phyloP scores from a whole-genome alignment of 78 protist genomes.

The Diacronema lutheri region DNA sequence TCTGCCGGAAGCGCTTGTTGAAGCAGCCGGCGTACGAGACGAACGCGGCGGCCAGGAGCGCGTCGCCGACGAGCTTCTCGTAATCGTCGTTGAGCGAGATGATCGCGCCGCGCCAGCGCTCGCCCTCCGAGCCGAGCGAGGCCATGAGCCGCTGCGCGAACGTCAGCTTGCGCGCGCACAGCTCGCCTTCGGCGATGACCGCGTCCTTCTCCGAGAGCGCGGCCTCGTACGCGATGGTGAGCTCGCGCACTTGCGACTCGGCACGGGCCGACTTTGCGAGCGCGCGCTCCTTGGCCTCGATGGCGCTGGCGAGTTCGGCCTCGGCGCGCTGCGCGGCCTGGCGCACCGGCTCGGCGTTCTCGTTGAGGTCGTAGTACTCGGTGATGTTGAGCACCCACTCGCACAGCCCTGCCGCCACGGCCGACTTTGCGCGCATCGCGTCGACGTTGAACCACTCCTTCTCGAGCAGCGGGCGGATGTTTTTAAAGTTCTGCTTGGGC shows the following conservation, averaged over 20 bases:
- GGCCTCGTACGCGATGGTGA: slow-evolving; percentile 32
- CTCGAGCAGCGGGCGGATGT: slow-evolving; percentile 25
- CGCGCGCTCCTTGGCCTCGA: slow-evolving; percentile 46
- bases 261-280: slow-evolving; percentile 19
- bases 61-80: slow-evolving; percentile 61
- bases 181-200: slow-evolving; percentile 49
- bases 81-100: neutral
- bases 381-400: slow-evolving; percentile 55
- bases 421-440: slow-evolving; percentile 30
- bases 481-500: slow-evolving; percentile 17
- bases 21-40: slow-evolving; percentile 73
- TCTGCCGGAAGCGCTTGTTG: slow-evolving; percentile 47
- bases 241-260: slow-evolving; percentile 44
- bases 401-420: slow-evolving; percentile 72
- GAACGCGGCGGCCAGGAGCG: slow-evolving; percentile 68
- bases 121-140: slow-evolving; percentile 59
- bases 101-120: slow-evolving; percentile 56
- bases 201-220: slow-evolving; percentile 43
- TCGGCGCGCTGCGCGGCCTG: slow-evolving; percentile 25
- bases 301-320: slow-evolving; percentile 45
- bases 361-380: slow-evolving; percentile 56
- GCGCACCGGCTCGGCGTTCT: slow-evolving; percentile 67
- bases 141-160: slow-evolving; percentile 65
- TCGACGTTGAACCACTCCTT: slow-evolving; percentile 42
- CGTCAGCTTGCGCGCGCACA: slow-evolving; percentile 45